phyloP scores from a whole-genome alignment of 257 asterid species.

The Nicotiana tabacum region DNA sequence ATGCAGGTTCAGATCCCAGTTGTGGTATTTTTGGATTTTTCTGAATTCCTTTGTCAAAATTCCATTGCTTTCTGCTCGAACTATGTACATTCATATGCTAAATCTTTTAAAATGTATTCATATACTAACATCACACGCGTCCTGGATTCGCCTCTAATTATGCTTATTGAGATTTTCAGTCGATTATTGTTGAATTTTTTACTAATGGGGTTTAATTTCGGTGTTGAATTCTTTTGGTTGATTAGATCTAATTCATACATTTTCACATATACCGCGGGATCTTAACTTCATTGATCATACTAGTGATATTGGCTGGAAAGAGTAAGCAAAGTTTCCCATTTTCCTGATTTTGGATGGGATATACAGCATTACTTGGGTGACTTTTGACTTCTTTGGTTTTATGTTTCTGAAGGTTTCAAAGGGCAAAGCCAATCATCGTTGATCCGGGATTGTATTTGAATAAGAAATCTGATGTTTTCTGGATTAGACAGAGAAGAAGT shows the following conservation, averaged over 20 bases:
- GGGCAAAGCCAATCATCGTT: constrained; percentile 80
- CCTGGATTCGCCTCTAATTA: too few species aligned
- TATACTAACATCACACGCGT: too few species aligned
- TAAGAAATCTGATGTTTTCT: constrained; percentile 76
- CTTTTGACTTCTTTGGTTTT: neutral
- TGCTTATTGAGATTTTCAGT: neutral
- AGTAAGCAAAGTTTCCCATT: constrained; percentile 41
- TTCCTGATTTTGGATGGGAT: neutral
- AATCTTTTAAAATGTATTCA: too few species aligned
- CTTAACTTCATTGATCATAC: constrained; percentile 47
- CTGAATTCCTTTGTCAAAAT: too few species aligned
- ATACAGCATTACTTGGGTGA: constrained; percentile 5
- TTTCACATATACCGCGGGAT: constrained; percentile 78
- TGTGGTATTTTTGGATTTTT: too few species aligned
- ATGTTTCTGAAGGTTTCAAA: constrained; percentile 53
- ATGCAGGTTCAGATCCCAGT: too few species aligned
- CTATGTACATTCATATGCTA: too few species aligned
- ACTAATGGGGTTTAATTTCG: neutral
- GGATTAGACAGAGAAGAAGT: constrained; percentile 75
- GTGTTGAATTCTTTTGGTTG: constrained; percentile 3
- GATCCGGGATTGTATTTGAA: constrained; percentile 90
- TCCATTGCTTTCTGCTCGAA: too few species aligned
- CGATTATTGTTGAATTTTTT: neutral
- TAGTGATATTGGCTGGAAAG: constrained; percentile 88
- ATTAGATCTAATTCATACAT: constrained; percentile 81